A percentile compares a stretch with the other conserved stretches of the same genome.
Evolutionary conservation across 2,329 filamentous ascomycete genomes (phyloP).

Genomic region (Fusarium verrucosum): DNA sequence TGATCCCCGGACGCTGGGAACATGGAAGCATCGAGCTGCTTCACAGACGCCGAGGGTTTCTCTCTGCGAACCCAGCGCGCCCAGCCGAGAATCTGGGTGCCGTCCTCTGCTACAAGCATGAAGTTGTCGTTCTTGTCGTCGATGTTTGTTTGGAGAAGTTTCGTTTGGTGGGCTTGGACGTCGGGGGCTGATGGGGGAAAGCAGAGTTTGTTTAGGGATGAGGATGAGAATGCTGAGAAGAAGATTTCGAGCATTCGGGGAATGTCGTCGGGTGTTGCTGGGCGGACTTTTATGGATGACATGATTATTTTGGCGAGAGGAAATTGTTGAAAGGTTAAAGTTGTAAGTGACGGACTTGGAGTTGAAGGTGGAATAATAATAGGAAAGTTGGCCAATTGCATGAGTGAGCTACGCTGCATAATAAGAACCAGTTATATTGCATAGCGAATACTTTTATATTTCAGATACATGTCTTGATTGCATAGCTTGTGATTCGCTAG

Average conservation of each 20-base stretch:
- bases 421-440: background rate
- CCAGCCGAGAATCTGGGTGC: conserved; percentile 44
- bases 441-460: no score
- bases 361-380: background rate
- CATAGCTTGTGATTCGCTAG: conserved; percentile 10
- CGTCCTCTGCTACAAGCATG: conserved; percentile 45
- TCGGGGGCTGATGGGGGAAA: conserved; percentile 42
- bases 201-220: conserved; percentile 47
- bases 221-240: conserved; percentile 45
- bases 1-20: conserved; percentile 43
- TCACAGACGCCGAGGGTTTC: conserved; percentile 24
- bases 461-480: background rate
- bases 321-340: background rate
- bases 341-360: background rate
- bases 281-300: conserved; percentile 46
- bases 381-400: background rate
- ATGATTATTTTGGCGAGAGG: conserved; percentile 12
- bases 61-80: conserved; percentile 48
- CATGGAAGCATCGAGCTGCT: conserved; percentile 38
- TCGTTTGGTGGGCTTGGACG: conserved; percentile 29
- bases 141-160: conserved; percentile 39
- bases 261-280: conserved; percentile 50
- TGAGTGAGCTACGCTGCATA: conserved; percentile 9
- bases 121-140: conserved; percentile 45
- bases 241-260: conserved; percentile 45